Evolutionary conservation across 306 rosid species (phyloP).

Genomic region (Biancaea sappan): DNA sequence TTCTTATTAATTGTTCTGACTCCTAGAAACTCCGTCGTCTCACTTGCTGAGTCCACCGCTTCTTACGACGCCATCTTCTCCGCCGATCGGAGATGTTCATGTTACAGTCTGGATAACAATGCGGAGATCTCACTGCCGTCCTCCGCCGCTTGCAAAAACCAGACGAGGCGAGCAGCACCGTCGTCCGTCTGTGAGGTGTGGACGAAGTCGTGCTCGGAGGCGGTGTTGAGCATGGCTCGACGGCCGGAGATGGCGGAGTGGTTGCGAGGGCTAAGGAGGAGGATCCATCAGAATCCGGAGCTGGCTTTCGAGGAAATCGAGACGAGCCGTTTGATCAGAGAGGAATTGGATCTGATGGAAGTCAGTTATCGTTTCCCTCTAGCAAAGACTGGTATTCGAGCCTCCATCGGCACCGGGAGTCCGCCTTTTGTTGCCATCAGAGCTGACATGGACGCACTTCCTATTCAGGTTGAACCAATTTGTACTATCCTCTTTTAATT

Average conservation of each 20-base stretch:
- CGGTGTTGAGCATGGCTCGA: conserved; percentile 59
- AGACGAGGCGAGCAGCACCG: conserved; percentile 17
- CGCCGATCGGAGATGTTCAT: conserved; percentile 34
- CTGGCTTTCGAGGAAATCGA: conserved; percentile 89
- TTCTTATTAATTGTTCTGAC: not conserved
- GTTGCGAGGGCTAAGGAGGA: conserved; percentile 68
- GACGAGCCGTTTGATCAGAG: conserved; percentile 67
- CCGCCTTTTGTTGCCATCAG: conserved; percentile 91
- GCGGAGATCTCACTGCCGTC: not conserved
- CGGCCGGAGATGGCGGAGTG: conserved; percentile 66
- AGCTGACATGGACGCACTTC: conserved; percentile 99
- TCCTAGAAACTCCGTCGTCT: not conserved
- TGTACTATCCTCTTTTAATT: not conserved
- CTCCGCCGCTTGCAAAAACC: conserved; percentile 36
- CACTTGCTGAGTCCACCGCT: conserved; percentile 22
- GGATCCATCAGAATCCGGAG: conserved; percentile 85
- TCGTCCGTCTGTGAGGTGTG: conserved; percentile 47
- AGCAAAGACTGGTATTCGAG: conserved; percentile 84
- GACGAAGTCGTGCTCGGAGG: conserved; percentile 66
- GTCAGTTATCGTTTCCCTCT: conserved; percentile 62
- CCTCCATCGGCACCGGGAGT: conserved; percentile 84
- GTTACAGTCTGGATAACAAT: not conserved
- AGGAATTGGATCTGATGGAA: conserved; percentile 80
- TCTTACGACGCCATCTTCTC: conserved; percentile 32
- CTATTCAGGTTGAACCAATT: conserved; percentile 60